phyloP scores from a whole-genome alignment of 257 asterid species.

The Avicennia marina region DNA sequence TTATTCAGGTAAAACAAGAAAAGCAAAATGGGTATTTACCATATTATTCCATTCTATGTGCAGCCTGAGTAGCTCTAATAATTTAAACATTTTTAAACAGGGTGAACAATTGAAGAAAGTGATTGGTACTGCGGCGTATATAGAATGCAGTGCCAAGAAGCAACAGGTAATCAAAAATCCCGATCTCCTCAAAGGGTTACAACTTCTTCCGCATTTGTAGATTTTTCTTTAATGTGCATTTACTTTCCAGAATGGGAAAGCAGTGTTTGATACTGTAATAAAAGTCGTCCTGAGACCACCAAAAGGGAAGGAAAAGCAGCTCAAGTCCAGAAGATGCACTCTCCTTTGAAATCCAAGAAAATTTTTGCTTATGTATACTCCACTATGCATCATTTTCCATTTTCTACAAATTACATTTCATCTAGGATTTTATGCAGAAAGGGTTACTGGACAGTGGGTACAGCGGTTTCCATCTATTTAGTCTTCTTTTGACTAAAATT shows the following conservation, averaged over 20 bases:
- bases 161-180: conserved; percentile 50
- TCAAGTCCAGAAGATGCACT: conserved; percentile 52
- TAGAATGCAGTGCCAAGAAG: conserved; percentile 86
- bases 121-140: conserved; percentile 80
- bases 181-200: not conserved
- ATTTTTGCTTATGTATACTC: too few species aligned
- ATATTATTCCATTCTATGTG: too few species aligned
- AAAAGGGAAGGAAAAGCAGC: conserved; percentile 55
- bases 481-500: too few species aligned
- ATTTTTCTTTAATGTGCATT: not conserved
- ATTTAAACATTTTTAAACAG: conserved; percentile 21
- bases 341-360: conserved; percentile 29
- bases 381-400: not conserved
- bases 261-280: conserved; percentile 76
- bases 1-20: too few species aligned
- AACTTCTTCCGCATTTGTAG: not conserved
- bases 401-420: too few species aligned
- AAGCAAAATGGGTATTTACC: too few species aligned
- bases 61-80: too few species aligned
- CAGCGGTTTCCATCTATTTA: too few species aligned
- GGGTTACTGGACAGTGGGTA: too few species aligned
- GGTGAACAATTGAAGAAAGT: conserved; percentile 79
- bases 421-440: too few species aligned
- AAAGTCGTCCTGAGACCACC: conserved; percentile 83
- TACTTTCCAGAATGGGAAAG: conserved; percentile 81